Percentiles rank a stretch among this genome's conserved stretches.
Evolutionary conservation across 1,139 yeast genomes (phyloP).

Genomic region (Pichia sp.): DNA sequence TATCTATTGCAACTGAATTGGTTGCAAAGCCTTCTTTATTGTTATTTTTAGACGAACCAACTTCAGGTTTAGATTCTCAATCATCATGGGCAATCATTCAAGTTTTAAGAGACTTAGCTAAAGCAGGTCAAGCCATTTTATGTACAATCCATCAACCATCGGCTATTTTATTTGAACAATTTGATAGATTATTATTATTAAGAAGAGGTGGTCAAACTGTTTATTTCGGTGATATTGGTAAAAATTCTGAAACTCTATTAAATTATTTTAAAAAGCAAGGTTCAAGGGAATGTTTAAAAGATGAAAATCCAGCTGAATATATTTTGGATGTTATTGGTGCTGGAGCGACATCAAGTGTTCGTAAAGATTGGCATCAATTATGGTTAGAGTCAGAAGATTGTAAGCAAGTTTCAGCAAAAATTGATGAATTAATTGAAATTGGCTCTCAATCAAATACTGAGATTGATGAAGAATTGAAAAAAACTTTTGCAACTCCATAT

Average conservation of each 20-base stretch:
- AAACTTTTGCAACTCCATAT: constrained; percentile 33
- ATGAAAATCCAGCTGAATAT: constrained; percentile 50
- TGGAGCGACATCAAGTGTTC: constrained; percentile 42
- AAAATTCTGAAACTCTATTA: constrained; percentile 38
- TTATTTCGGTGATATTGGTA: constrained; percentile 53
- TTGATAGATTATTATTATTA: constrained; percentile 38
- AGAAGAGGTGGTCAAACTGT: constrained; percentile 50
- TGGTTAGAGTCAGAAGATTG: not conserved
- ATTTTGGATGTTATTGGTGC: constrained; percentile 53
- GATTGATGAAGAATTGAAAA: constrained; percentile 30
- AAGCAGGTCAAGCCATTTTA: constrained; percentile 44
- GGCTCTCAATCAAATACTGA: constrained; percentile 31
- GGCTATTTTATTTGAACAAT: constrained; percentile 43
- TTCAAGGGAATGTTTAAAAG: constrained; percentile 40
- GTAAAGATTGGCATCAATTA: constrained; percentile 7
- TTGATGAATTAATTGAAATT: constrained; percentile 19
- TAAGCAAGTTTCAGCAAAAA: constrained; percentile 16
- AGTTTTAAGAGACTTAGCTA: constrained; percentile 37
- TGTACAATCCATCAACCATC: constrained; percentile 57
- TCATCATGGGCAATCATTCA: constrained; percentile 45
- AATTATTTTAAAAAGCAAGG: constrained; percentile 48
- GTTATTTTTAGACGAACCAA: constrained; percentile 45
- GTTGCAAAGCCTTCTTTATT: constrained; percentile 45
- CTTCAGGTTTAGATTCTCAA: constrained; percentile 49
- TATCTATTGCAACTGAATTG: constrained; percentile 46